Percentiles rank a stretch among this genome's conserved stretches.
Evolutionary conservation across 2,329 filamentous ascomycete species (phyloP).

Genomic region (Cladosporium halotolerans): DNA sequence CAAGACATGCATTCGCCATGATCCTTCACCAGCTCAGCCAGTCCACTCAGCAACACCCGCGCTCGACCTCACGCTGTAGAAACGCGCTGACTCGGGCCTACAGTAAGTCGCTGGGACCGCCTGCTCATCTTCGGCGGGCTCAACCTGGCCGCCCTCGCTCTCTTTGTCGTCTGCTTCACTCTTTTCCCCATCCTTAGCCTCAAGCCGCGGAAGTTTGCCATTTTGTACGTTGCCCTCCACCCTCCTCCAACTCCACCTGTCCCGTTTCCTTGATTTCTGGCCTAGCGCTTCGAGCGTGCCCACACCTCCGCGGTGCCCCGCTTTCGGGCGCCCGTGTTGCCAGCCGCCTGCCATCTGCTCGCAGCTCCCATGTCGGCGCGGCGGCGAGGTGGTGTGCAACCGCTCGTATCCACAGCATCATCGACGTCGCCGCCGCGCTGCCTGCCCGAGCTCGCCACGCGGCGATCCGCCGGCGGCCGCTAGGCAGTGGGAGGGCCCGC

Average conservation of each 20-base stretch:
- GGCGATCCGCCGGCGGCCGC: conserved; percentile 21
- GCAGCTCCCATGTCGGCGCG: conserved; percentile 7
- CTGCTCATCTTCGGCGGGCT: conserved; percentile 86
- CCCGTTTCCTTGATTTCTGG: conserved; percentile 4
- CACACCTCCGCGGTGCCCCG: conserved; percentile 9
- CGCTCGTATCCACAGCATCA: conserved; percentile 12
- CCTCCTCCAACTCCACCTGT: background rate
- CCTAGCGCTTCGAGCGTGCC: background rate
- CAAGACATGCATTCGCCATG: conserved; percentile 10
- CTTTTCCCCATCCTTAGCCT: conserved; percentile 77
- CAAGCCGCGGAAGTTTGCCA: conserved; percentile 88
- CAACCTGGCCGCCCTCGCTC: conserved; percentile 80
- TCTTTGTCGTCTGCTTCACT: conserved; percentile 89
- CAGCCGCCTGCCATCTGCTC: conserved; percentile 3
- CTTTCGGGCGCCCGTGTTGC: background rate
- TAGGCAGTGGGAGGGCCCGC: conserved; percentile 27
- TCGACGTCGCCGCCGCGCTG: conserved; percentile 1
- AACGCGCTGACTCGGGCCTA: conserved; percentile 27
- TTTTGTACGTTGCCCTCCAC: conserved; percentile 66
- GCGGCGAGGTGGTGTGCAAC: conserved; percentile 10
- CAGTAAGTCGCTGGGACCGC: conserved; percentile 97
- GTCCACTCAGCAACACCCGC: conserved; percentile 6
- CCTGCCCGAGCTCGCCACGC: conserved; percentile 19
- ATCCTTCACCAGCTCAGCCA: background rate
- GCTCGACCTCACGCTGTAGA: conserved; percentile 7